Conservation (phyloP, 2,329 filamentous ascomycete species). For the Rhinocladiella mackenziei region DNA sequence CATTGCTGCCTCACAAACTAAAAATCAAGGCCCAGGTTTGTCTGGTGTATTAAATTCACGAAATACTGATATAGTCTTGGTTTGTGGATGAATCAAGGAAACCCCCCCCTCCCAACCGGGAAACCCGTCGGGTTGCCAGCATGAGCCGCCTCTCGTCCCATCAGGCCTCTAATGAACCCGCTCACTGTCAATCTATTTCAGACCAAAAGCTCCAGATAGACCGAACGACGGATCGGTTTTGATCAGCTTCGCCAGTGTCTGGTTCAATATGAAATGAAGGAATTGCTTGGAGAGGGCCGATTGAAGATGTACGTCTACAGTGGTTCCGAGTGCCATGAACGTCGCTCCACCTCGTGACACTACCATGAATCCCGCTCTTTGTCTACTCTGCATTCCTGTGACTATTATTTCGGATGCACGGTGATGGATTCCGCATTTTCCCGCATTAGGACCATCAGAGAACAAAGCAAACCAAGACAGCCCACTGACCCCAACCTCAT, state of each 20-base stretch:
- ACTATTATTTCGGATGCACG: slow-evolving; percentile 35
- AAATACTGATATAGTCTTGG: too few species aligned
- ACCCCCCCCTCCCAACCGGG: too few species aligned
- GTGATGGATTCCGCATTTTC: slow-evolving; percentile 32
- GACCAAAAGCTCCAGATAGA: not conserved
- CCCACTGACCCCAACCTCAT: slow-evolving; percentile 19
- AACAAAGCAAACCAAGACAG: slow-evolving; percentile 37
- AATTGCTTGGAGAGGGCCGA: not conserved
- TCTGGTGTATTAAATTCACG: too few species aligned
- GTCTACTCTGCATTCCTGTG: slow-evolving; percentile 30
- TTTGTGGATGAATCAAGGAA: not conserved
- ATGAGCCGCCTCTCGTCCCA: too few species aligned
- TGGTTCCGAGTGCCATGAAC: slow-evolving; percentile 7
- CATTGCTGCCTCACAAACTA: too few species aligned
- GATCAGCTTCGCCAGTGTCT: not conserved
- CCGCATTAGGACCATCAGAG: slow-evolving; percentile 32
- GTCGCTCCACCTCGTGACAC: slow-evolving; percentile 10
- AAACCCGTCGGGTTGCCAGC: slow-evolving; percentile 1
- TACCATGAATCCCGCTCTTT: slow-evolving; percentile 25
- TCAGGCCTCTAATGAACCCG: not conserved
- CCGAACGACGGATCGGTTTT: not conserved
- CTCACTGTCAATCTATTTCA: too few species aligned
- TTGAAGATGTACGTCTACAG: slow-evolving; percentile 1
- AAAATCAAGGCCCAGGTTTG: too few species aligned
- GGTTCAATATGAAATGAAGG: slow-evolving; percentile 5